Base-by-base conservation (phyloP, 495 filamentous ascomycete genomes). In the Aspergillus diversus region DNA sequence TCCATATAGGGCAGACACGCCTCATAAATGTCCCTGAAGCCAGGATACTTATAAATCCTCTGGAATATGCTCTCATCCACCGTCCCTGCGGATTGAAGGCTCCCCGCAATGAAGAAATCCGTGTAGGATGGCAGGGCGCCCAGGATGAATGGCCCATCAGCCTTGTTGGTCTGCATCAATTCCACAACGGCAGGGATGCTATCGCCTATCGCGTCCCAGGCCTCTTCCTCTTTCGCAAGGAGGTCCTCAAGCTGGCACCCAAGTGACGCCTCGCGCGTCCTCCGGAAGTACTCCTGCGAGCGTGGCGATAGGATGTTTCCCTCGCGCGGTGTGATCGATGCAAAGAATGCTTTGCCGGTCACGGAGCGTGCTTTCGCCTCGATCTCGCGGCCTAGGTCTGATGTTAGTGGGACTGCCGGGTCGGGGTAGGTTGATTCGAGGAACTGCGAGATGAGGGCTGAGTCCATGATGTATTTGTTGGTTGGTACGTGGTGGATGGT, bases 391-490 rank as follows among this genome's bases (percentile, higher is more conserved):
- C 77, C 75, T 9, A 75, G 67, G 16, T 71, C 71, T 11, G 77
- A 78, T 5, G 65, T 71, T 27, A 77, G 63, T 33, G 68, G 70
- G 17, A 78, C 61, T 2, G 72, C 65, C 5, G 68, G 74, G 16
- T 69, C 60, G 12, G 73, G 75, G 64, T 78, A 80, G 34, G 67
- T 76, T 43, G 74, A 72, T 48, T 77, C 74, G 54, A 78, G 69
- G 57, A 79, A 80, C 56, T 73, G 67, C 1, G 74, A 71, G 62
- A 80, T 78, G 32, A 61, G 66, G 31, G 48, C 27, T 17, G 77
- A 78, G 60, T 77, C 75, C 73, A 79, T 78, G n/a, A 78, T 68
- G 60, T 72, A 73, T 27, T 64, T 78, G 65, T 75, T 74, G 48
- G 63, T 77, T 37, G 74, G 71, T 13, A 78, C 61, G 67, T 80